Base-by-base conservation (phyloP, 2,329 filamentous ascomycete genomes). In the Botrytis medusae region DNA sequence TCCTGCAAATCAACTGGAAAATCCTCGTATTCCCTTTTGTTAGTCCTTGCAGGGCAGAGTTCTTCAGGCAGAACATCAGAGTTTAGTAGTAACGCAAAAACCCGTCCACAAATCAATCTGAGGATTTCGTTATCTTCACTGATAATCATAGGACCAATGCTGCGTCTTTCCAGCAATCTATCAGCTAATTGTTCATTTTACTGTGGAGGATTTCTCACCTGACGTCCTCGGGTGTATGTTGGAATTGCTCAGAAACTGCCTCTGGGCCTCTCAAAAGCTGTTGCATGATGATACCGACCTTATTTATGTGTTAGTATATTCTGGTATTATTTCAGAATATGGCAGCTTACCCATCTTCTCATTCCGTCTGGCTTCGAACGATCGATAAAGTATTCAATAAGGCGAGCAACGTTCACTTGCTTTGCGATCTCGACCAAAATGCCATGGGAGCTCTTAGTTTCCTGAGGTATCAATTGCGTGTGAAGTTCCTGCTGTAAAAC, bases 281-380 rank as follows among this genome's bases (percentile, higher is more conserved):
- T n/a, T 77, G 69, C 61, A 76, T 75, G n/a, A 80, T 65, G 34
- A 79, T 74, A 1, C 80, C 79, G 61, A 76, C 75, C 79, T 79
- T 46, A 10, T 16, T 59, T 12, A 37, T 4, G 16, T 37, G 25
- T 57, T 34, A 71, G 77, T 4, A 75, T 34, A 42, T n/a, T 40
- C 60, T 18, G 16, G 54, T 34, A 18, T n/a, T 3, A 44, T 10
- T 22, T 29, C 34, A 18, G 29, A 7, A 18, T 32, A 59, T 48
- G 25, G n/a, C 5, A 22, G 62, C 75, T 72, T 74, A 80, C 79
- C 79, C 78, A 79, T 80, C 77, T 75, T 65, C 79, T 74, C 61
- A 77, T 72, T 3, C 67, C 72, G n/a, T 57, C 37, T 46, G 70
- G 44, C 48, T 74, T 75, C 18, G 73, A 60, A 9, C 10, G 18